These are phyloP conservation scores for Yamadazyma spencermartinsiae DNA, from an alignment of 1,139 yeast species.

Conservation along the genomic window DNA sequence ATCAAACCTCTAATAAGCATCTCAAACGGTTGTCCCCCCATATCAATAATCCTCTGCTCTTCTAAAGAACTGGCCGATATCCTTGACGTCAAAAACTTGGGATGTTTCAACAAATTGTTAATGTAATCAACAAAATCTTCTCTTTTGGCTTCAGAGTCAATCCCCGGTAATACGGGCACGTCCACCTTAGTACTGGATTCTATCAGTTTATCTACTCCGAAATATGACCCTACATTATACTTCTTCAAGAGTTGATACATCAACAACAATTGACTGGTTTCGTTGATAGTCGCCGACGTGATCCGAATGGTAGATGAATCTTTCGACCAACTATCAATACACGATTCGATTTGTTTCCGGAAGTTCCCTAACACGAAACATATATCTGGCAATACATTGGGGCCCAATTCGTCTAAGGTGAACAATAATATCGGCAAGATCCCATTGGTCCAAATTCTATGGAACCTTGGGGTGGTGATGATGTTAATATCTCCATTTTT, in stretches of 20 bases:
- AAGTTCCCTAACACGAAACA: conserved; percentile 65
- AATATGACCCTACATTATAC: conserved; percentile 48
- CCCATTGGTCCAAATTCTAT: conserved; percentile 81
- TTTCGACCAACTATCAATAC: conserved; percentile 70
- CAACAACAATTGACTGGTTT: conserved; percentile 75
- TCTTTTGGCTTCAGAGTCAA: conserved; percentile 58
- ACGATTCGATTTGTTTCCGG: conserved; percentile 61
- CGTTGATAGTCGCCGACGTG: conserved; percentile 67
- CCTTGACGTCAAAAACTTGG: conserved; percentile 75
- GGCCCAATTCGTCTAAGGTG: conserved; percentile 63
- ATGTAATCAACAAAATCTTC: conserved; percentile 58
- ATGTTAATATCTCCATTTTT: conserved; percentile 66
- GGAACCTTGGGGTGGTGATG: conserved; percentile 52
- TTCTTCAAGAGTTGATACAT: conserved; percentile 59
- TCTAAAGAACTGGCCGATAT: conserved; percentile 63
- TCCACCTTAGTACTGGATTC: conserved; percentile 19
- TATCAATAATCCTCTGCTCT: conserved; percentile 55
- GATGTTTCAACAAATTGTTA: conserved; percentile 77
- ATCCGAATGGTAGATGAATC: conserved; percentile 56
- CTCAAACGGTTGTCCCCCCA: conserved; percentile 40
- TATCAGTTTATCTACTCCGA: conserved; percentile 18
- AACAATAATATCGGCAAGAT: conserved; percentile 67
- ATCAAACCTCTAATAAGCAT: conserved; percentile 51
- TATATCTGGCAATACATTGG: conserved; percentile 62
- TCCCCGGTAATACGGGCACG: conserved; percentile 54